A percentile compares a stretch with the other conserved stretches of the same genome.
Evolutionary conservation across 2,329 filamentous ascomycete species (phyloP).

Genomic region (Sporothrix brasiliensis): DNA sequence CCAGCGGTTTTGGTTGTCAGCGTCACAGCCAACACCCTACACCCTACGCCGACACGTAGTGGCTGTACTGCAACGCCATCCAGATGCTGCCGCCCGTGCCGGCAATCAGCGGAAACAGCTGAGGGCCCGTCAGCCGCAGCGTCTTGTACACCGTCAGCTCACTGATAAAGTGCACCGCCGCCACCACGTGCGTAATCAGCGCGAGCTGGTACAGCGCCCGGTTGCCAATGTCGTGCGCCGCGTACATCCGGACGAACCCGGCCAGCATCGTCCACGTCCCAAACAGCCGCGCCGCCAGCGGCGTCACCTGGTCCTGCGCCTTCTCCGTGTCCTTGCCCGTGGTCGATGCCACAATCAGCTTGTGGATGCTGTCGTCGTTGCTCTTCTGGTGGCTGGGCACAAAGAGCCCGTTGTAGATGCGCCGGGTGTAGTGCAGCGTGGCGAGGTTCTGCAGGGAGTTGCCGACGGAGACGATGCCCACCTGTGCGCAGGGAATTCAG

Average conservation of each 20-base stretch:
- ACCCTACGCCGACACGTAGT: conserved; percentile 57
- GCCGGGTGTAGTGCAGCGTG: conserved; percentile 79
- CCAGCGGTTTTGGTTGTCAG: too few relatives aligned
- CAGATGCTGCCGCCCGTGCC: conserved; percentile 53
- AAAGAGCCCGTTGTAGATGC: conserved; percentile 75
- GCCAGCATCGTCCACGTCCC: conserved; percentile 86
- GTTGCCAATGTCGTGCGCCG: conserved; percentile 77
- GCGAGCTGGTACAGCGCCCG: conserved; percentile 76
- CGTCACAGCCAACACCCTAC: background rate
- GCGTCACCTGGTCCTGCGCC: conserved; percentile 66
- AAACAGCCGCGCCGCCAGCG: conserved; percentile 77
- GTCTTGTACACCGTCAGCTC: conserved; percentile 83
- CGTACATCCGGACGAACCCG: conserved; percentile 76
- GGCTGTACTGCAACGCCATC: conserved; percentile 68
- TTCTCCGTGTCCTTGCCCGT: conserved; percentile 51
- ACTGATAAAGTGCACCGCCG: conserved; percentile 73
- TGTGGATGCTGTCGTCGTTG: conserved; percentile 57
- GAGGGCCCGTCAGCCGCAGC: conserved; percentile 63
- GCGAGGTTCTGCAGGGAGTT: conserved; percentile 85
- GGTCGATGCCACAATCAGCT: conserved; percentile 52
- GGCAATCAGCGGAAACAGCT: conserved; percentile 59
- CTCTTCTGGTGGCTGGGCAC: conserved; percentile 54
- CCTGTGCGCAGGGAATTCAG: conserved; percentile 52
- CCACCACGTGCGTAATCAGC: conserved; percentile 79
- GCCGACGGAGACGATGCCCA: conserved; percentile 77